Conservation (phyloP, 2,329 filamentous ascomycete genomes). For the Claviceps quebecensis region DNA sequence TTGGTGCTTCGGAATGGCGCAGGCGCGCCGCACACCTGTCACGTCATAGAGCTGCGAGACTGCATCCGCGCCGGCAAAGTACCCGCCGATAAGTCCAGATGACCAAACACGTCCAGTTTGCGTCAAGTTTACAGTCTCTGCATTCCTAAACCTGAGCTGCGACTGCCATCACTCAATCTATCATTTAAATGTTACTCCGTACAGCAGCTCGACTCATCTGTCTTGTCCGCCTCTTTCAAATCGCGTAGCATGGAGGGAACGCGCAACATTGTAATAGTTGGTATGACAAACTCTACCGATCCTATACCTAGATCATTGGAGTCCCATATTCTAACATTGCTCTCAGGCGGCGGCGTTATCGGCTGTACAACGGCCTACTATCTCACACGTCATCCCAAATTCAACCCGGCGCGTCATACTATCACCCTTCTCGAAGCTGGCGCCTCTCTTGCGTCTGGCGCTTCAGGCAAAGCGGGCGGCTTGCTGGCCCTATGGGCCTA, state of each 20-base stretch:
- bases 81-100: too few species aligned
- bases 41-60: too few species aligned
- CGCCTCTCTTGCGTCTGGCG: constrained; percentile 69
- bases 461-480: constrained; percentile 89
- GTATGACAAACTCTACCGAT: constrained; percentile 16
- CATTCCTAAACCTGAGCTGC: too few species aligned
- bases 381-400: constrained; percentile 72
- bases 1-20: background rate
- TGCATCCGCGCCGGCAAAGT: too few species aligned
- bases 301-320: background rate
- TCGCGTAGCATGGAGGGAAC: constrained; percentile 18
- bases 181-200: too few species aligned
- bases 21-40: background rate
- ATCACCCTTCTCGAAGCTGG: constrained; percentile 82
- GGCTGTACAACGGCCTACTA: constrained; percentile 87
- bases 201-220: too few species aligned
- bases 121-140: too few species aligned
- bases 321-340: background rate
- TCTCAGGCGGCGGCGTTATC: constrained; percentile 75
- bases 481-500: constrained; percentile 87
- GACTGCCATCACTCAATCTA: too few species aligned
- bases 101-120: too few species aligned
- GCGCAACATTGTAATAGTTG: constrained; percentile 37
- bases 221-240: background rate
- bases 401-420: constrained; percentile 57